phyloP scores from a whole-genome alignment of 345 rosid species.

The Boechera retrofracta region DNA sequence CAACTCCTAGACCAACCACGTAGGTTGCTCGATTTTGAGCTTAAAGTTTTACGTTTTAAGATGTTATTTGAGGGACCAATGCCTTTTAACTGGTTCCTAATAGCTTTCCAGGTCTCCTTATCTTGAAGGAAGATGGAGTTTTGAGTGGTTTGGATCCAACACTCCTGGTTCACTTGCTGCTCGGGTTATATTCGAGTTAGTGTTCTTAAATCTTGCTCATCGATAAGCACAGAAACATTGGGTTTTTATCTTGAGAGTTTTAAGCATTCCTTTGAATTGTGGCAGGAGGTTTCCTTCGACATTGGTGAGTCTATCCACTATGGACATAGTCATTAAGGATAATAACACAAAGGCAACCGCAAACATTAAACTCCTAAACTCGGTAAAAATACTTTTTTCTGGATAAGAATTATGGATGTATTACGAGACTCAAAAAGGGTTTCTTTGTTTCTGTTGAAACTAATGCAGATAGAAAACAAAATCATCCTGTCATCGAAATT shows the following conservation, averaged over 20 bases:
- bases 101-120: constrained; percentile 88
- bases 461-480: constrained; percentile 75
- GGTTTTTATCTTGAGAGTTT: background rate
- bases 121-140: constrained; percentile 91
- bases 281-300: constrained; percentile 79
- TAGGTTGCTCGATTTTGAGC: constrained; percentile 49
- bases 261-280: constrained; percentile 22
- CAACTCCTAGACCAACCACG: constrained; percentile 96
- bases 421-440: background rate
- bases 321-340: constrained; percentile 78
- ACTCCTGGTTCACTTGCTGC: constrained; percentile 76
- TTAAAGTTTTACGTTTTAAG: background rate
- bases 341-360: constrained; percentile 64
- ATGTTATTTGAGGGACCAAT: background rate
- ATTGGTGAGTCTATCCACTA: constrained; percentile 67
- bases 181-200: constrained; percentile 71
- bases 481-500: constrained; percentile 65
- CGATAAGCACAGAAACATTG: background rate
- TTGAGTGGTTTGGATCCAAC: constrained; percentile 91
- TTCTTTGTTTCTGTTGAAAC: background rate
- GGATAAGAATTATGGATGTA: background rate
- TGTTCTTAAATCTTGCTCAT: constrained; percentile 32
- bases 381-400: constrained; percentile 45
- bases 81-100: constrained; percentile 50
- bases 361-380: constrained; percentile 62